These are phyloP conservation scores for Serpula lacrymans DNA, from an alignment of 768 basidiomycete species.

Conservation along the genomic window DNA sequence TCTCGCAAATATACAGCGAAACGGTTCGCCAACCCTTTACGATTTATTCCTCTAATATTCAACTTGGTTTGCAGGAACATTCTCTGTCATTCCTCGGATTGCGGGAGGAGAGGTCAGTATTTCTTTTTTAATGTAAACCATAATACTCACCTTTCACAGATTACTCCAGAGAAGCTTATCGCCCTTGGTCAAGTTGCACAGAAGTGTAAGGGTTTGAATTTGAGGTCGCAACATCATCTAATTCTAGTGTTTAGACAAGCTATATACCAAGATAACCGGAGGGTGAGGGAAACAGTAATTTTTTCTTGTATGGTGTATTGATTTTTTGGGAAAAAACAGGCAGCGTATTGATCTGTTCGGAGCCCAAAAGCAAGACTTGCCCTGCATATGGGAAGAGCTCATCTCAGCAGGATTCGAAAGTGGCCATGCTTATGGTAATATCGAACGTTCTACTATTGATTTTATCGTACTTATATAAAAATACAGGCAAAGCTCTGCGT, in stretches of 20 bases:
- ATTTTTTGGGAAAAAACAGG: slow-evolving; percentile 26
- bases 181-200: slow-evolving; percentile 63
- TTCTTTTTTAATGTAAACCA: background rate
- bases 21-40: slow-evolving; percentile 45
- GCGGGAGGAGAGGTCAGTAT: slow-evolving; percentile 57
- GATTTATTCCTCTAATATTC: too few species aligned
- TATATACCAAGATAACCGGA: slow-evolving; percentile 64
- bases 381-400: slow-evolving; percentile 64
- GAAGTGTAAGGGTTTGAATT: slow-evolving; percentile 40
- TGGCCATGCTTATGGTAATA: slow-evolving; percentile 70
- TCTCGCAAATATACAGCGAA: slow-evolving; percentile 70
- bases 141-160: slow-evolving; percentile 16
- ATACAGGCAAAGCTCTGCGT: slow-evolving; percentile 46
- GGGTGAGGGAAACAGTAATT: slow-evolving; percentile 16
- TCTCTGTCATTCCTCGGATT: slow-evolving; percentile 69
- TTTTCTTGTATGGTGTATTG: background rate
- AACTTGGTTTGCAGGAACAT: slow-evolving; percentile 40
- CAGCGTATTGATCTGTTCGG: slow-evolving; percentile 74
- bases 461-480: too few species aligned
- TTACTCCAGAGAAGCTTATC: slow-evolving; percentile 64
- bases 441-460: background rate
- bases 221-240: background rate
- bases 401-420: slow-evolving; percentile 67
- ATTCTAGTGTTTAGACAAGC: slow-evolving; percentile 26
- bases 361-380: slow-evolving; percentile 64